Conservation (phyloP, 2,329 filamentous ascomycete species). For the Colletotrichum sp. region DNA sequence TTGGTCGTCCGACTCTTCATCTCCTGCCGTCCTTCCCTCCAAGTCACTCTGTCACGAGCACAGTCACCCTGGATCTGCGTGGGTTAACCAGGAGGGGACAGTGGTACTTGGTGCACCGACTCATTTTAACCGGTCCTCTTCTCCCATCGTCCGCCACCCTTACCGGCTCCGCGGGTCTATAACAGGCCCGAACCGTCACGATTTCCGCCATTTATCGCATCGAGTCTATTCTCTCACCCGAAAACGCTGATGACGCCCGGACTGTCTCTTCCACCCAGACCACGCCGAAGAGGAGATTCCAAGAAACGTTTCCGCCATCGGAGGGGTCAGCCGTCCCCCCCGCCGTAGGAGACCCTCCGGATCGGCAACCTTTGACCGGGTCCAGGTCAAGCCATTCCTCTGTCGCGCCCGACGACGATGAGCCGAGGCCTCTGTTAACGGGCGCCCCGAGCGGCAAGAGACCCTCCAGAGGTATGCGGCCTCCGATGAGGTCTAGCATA, state of each 20-base stretch:
- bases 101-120: conserved; percentile 7
- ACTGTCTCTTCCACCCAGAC: conserved; percentile 33
- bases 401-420: conserved; percentile 32
- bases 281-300: conserved; percentile 40
- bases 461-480: conserved; percentile 47
- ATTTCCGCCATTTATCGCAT: conserved; percentile 57
- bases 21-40: conserved; percentile 15
- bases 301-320: conserved; percentile 37
- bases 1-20: background rate
- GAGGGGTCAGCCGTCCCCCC: conserved; percentile 27
- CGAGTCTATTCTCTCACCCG: conserved; percentile 55
- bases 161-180: conserved; percentile 34
- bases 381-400: conserved; percentile 14
- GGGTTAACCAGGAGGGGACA: conserved; percentile 1
- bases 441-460: conserved; percentile 33
- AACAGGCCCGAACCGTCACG: conserved; percentile 49
- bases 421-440: conserved; percentile 16
- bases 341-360: conserved; percentile 19
- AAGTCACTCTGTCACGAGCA: background rate
- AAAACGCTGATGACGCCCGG: conserved; percentile 42
- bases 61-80: conserved; percentile 2
- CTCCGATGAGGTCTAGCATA: conserved; percentile 77
- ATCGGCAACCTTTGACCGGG: conserved; percentile 26
- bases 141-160: background rate
- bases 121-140: background rate